Base-by-base conservation (phyloP, 2,329 filamentous ascomycete genomes). In the Cytospora piceae region DNA sequence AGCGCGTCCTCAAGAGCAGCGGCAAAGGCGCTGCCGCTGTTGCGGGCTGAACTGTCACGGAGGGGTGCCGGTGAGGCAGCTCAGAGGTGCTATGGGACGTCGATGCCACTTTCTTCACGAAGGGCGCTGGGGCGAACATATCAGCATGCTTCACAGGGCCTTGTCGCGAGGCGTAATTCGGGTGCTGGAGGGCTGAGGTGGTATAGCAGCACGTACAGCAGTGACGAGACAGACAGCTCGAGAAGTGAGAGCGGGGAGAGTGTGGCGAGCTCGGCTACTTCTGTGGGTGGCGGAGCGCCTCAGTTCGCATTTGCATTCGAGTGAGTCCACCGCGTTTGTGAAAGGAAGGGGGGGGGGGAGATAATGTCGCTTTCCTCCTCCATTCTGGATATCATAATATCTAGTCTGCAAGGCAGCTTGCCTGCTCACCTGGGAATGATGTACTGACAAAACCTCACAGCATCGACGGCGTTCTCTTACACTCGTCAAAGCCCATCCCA, bases 391-490 rank as follows among this genome's bases (percentile, higher is more conserved):
- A 12, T 11, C 42, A 46, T 22, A 7, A 46, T 24, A 8, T 14
- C 9, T 20, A 20, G 46, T 22, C n/a, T 20, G 20, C 46, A 24
- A 49, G 12, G n/a, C 3, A 8, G 22, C 8, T 1, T 20, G 8
- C 39, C 22, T 37, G 3, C 57, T 32, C 31, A 12, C 34, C 20
- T 37, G 46, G 4, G 46, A 3, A 9, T 8, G 15, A 31, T 12
- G 6, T 12, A 24, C 42, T 63, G 34, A 65, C 53, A 12, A 49
- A 22, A 22, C n/a, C 6, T 7, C 8, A 15, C 60, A 85, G 83
- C 71, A 96, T 99, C 74, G 95, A 99, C 77, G 95, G 95, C 64
- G 95, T 99, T n/a, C 86, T 99, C 24, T 84, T 98, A 37, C 92
- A 94, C 73, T 90, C 91, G 67, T 87, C 90, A 4, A 86, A 89